These are phyloP conservation scores for Beauveria scarabaeidicola DNA, from an alignment of 2,329 filamentous ascomycete genomes.

Conservation along the genomic window DNA sequence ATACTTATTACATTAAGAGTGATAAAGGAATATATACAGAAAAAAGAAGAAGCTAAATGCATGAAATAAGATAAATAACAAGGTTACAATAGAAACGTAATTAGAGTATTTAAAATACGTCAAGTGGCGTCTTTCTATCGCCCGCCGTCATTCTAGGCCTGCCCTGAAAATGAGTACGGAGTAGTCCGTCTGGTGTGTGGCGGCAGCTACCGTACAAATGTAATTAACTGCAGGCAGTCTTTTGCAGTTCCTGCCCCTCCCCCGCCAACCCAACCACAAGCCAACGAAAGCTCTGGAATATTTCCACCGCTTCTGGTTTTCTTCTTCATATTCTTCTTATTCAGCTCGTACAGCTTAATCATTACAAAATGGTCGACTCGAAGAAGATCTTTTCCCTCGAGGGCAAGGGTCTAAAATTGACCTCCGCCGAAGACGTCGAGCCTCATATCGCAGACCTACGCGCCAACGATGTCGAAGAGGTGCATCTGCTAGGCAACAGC, in stretches of 20 bases:
- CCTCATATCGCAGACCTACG: slow-evolving; percentile 70
- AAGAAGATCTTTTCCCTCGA: slow-evolving; percentile 79
- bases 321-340: neutral
- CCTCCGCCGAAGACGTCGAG: slow-evolving; percentile 79
- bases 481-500: slow-evolving; percentile 84
- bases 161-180: slow-evolving; percentile 5
- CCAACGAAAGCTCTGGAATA: neutral
- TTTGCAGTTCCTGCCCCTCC: slow-evolving; percentile 11
- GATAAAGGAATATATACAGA: too few relatives aligned
- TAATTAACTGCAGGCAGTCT: neutral
- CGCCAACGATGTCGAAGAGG: slow-evolving; percentile 72
- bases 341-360: neutral
- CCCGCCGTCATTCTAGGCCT: slow-evolving; percentile 7
- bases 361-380: slow-evolving; percentile 37
- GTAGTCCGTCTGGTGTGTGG: neutral
- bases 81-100: too few relatives aligned
- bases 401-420: slow-evolving; percentile 85
- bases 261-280: slow-evolving; percentile 10
- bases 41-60: too few relatives aligned
- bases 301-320: neutral
- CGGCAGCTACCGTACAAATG: neutral
- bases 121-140: too few relatives aligned
- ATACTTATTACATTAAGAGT: too few relatives aligned
- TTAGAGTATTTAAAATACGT: too few relatives aligned
- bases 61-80: too few relatives aligned